Conservation (phyloP, 805 yeast genomes). For the Candida xyloterini region DNA sequence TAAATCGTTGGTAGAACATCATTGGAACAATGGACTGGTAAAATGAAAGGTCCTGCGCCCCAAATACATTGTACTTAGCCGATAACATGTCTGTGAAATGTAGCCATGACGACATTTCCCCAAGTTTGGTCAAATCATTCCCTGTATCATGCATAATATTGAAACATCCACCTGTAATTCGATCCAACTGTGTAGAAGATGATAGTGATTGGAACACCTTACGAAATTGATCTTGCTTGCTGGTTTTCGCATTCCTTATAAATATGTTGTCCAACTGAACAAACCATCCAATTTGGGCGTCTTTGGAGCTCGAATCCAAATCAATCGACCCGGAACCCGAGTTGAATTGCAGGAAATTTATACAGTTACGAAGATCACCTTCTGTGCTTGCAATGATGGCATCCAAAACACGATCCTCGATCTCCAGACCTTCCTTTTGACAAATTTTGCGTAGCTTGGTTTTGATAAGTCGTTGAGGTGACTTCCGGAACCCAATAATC, state of each 20-base stretch:
- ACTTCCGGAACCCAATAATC: constrained; percentile 60
- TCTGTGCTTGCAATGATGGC: constrained; percentile 69
- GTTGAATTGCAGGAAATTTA: constrained; percentile 77
- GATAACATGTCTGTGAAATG: constrained; percentile 63
- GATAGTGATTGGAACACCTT: constrained; percentile 46
- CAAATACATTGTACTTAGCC: constrained; percentile 44
- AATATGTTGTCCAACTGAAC: constrained; percentile 61
- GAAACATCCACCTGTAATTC: constrained; percentile 70
- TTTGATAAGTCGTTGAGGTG: constrained; percentile 45
- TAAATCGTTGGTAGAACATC: constrained; percentile 62
- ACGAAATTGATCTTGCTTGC: constrained; percentile 47
- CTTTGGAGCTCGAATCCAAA: constrained; percentile 43
- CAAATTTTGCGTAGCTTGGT: constrained; percentile 52
- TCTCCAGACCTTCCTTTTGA: constrained; percentile 47
- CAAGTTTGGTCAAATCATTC: constrained; percentile 56
- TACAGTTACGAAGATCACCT: constrained; percentile 81
- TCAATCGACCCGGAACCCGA: constrained; percentile 4
- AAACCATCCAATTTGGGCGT: constrained; percentile 65
- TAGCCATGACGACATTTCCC: constrained; percentile 70
- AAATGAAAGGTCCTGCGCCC: constrained; percentile 31
- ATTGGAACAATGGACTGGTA: constrained; percentile 58
- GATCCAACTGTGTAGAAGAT: constrained; percentile 52
- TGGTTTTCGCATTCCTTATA: constrained; percentile 43
- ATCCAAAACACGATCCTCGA: constrained; percentile 51
- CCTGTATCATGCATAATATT: constrained; percentile 62